Evolutionary conservation across 2,329 filamentous ascomycete species (phyloP).

Genomic region (Blastomyces gilchristii): DNA sequence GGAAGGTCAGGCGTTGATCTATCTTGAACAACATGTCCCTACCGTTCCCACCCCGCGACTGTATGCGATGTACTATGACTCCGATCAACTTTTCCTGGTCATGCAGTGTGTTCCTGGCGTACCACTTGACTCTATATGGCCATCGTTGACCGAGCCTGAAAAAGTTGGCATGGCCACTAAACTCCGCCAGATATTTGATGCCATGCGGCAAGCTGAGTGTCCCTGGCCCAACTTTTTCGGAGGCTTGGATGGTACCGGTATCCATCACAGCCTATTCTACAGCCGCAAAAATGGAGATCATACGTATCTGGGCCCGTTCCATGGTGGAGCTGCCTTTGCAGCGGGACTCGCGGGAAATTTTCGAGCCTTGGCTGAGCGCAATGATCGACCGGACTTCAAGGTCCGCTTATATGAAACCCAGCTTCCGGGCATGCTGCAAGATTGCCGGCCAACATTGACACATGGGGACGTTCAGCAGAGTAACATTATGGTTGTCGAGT

Average conservation of each 20-base stretch:
- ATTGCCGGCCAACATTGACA: slow-evolving; percentile 23
- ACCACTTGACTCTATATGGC: slow-evolving; percentile 17
- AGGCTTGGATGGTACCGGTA: slow-evolving; percentile 18
- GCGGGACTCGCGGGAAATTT: slow-evolving; percentile 21
- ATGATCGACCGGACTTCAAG: slow-evolving; percentile 21
- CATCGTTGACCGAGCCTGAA: slow-evolving; percentile 19
- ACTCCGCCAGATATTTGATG: slow-evolving; percentile 19
- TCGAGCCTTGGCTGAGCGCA: slow-evolving; percentile 16
- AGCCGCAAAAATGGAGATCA: slow-evolving; percentile 14
- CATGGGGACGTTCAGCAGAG: slow-evolving; percentile 26
- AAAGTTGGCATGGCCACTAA: slow-evolving; percentile 22
- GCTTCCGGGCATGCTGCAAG: slow-evolving; percentile 19
- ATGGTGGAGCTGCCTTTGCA: slow-evolving; percentile 20
- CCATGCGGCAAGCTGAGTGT: slow-evolving; percentile 18
- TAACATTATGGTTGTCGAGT: slow-evolving; percentile 20
- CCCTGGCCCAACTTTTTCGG: slow-evolving; percentile 21
- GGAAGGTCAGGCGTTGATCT: slow-evolving; percentile 19
- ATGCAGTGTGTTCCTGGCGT: slow-evolving; percentile 23
- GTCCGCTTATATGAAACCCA: slow-evolving; percentile 23
- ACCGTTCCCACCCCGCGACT: slow-evolving; percentile 22
- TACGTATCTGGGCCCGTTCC: slow-evolving; percentile 20
- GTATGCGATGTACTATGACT: slow-evolving; percentile 23
- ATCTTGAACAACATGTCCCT: slow-evolving; percentile 23
- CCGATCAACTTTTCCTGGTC: slow-evolving; percentile 19
- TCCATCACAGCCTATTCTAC: slow-evolving; percentile 22